Evolutionary conservation across 2,329 filamentous ascomycete genomes (phyloP), one percentile per base, ranked within the genome.

Genomic region (Chaetomium sp.): DNA sequence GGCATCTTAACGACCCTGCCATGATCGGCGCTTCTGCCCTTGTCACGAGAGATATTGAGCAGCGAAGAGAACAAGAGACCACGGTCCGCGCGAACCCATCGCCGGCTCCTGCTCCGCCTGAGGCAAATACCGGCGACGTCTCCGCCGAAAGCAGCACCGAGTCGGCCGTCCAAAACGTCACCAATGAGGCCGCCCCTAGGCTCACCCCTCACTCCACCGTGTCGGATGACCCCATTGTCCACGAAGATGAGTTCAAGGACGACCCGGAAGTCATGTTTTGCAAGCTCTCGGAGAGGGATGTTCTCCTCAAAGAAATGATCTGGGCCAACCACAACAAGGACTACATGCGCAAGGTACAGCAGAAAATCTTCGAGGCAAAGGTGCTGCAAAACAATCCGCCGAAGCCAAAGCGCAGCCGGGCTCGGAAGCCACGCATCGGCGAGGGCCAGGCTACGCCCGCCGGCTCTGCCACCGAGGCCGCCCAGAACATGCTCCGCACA

Each of bases 301-400:
- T 89, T 2, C 85, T 85, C 38, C 86, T 93, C 73, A 98, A 97
- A 76, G 93, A 97, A 76, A 87, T 88, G 65, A 91, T 98, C 60
- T 99, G 95, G 95, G 88, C 96, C 51, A 93, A 94, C 65, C 89
- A 93, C 74, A 98, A 99, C 77, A 93, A 95, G 75, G 92, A 96
- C 70, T 99, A 93, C 85, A 82, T 99, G 47, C 90, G 94, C 9
- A 85, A 88, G 57, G 90, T 96, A 74, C 93, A 97, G 73, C 87
- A 91, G 66, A 96, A 95, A 76, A 83, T 90, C 7, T 89, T 96
- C 63, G 86, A 90, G 47, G 85, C 88, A 65, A 91, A 93, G 76
- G 79, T 86, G 67, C 85, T 85, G 65, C 59, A 67, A 31, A 70
- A 69, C 25, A 63, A 63, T 16, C 83, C 82, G 69, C 84, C 81